Evolutionary conservation across 257 asterid species (phyloP), one percentile per base, ranked within the genome.

Genomic region (Solanum stenotomum): DNA sequence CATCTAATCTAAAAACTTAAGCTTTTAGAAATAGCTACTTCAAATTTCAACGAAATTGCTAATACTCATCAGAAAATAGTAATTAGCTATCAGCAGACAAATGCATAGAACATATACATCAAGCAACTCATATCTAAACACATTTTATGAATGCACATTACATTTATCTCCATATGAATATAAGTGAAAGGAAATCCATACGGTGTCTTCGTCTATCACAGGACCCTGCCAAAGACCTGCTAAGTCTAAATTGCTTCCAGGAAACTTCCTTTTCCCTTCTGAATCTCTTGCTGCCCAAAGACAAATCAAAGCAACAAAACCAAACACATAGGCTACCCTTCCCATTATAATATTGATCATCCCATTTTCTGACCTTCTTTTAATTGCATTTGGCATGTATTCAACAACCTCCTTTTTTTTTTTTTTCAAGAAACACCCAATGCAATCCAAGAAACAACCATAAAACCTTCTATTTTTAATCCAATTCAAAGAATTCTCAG

Each of bases 271-370:
- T 90, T 89, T 89, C 16, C 94, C 94, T 83, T 92, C 93, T n/a
- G 96, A 93, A 88, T 90, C 68, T 89, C 87, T 92, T 8, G 94
- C 92, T 31, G 93, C 92, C 87, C 90, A 90, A 90, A 92, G 89
- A 85, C 93, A 93, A 56, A 94, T 31, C 89, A 92, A 89, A 87
- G 91, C 95, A 88, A 95, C 91, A 87, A 93, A 88, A 92, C 93
- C 87, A 87, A 92, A 92, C 72, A 89, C 89, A 89, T 87, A 87
- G 85, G 88, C 88, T 29, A 88, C 84, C 89, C 88, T 92, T 79
- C 90, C 89, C 90, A 89, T 90, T 88, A 84, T 89, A 90, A 91
- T 87, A 88, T 85, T 87, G 86, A 89, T 86, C 88, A 88, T 88
- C 90, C 86, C 89, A 77, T 71, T 84, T 68, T 71, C 29, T 31